Percentiles rank a stretch among this genome's conserved stretches.
phyloP scores from a whole-genome alignment of 306 rosid genomes.

The Dryas alaskensis region DNA sequence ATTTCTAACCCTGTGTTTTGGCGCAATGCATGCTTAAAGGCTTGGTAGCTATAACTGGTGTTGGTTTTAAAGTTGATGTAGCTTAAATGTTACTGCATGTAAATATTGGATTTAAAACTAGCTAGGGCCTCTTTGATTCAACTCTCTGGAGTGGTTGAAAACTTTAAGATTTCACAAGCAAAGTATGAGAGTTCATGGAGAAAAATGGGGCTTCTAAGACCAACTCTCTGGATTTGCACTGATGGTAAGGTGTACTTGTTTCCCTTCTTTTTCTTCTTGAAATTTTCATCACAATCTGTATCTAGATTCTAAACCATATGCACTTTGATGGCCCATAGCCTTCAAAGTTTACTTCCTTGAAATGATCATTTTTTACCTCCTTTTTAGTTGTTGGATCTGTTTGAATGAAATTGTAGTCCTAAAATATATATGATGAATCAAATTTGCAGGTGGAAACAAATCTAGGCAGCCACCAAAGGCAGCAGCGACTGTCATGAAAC shows the following conservation, averaged over 20 bases:
- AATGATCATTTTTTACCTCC: too few species aligned
- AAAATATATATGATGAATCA: too few species aligned
- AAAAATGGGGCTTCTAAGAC: constrained; percentile 90
- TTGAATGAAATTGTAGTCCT: too few species aligned
- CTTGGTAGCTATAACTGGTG: constrained; percentile 81
- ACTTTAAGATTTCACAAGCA: constrained; percentile 70
- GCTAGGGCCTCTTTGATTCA: constrained; percentile 33
- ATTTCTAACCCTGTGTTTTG: constrained; percentile 88
- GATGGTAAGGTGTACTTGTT: constrained; percentile 57
- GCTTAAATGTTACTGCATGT: constrained; percentile 17
- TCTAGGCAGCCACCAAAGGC: too few species aligned
- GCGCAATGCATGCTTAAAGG: constrained; percentile 94
- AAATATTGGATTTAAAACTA: constrained; percentile 26
- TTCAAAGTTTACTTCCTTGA: too few species aligned
- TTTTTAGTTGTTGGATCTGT: too few species aligned
- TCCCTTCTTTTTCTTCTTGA: not conserved
- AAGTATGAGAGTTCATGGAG: constrained; percentile 82
- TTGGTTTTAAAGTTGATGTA: constrained; percentile 15
- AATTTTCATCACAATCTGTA: not conserved
- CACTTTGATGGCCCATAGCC: not conserved
- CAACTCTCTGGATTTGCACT: constrained; percentile 62
- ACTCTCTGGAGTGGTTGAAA: constrained; percentile 72
- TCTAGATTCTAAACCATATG: not conserved
- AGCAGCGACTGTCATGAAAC: too few species aligned
- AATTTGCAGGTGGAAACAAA: too few species aligned